Base-by-base conservation (phyloP, 2,329 filamentous ascomycete genomes). In the Dissoconium aciculare region DNA sequence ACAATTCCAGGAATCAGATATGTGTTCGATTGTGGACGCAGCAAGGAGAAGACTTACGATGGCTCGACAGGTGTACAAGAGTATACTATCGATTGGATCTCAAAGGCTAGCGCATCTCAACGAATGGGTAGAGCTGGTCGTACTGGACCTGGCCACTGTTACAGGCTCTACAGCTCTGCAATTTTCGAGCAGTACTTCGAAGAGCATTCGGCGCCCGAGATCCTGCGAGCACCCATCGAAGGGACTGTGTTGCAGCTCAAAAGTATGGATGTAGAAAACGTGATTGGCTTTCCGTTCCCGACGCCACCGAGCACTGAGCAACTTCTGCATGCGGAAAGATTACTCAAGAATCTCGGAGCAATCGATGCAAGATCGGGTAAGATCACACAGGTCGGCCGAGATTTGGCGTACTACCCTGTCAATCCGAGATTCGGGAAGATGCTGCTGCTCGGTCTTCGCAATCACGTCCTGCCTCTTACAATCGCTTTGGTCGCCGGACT, bases 1-100 rank as follows among this genome's bases (percentile, higher is more conserved):
- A 98, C 89, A 1, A 98, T 98, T 34, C 87, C 89, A 0, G 85
- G 84, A 2, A 85, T 92, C 38, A 74, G 82, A 37, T 98, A 94
- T 50, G 89, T 98, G 5, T 94, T 98, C 39, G 87, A 95, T 54
- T 85, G 81, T 42, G 89, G 89, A 17, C 69, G 91, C 29, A 78
- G 81, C 19, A 98, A 98, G 55, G 85, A 94, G 54, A 78, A 87
- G 39, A 79, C 77, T 35, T 95, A 89, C 47, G 81, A 95, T 51
- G 67, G 72, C n/a, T 61, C 71, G 8, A 94, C 80, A 5, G 87
- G 87, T 3, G 87, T 98, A 1, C 89, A 98, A 53, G 93, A 79
- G 49, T 98, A 93, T 51, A 80, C 93, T 46, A 72, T 98, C 31
- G 78, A 79, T 24, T 98, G 87, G 83, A 91, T 95, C 52, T 94